These are phyloP conservation scores for Moesziomyces globuligerus DNA, from an alignment of 1,284 basidiomycete species.

Conservation along the genomic window DNA sequence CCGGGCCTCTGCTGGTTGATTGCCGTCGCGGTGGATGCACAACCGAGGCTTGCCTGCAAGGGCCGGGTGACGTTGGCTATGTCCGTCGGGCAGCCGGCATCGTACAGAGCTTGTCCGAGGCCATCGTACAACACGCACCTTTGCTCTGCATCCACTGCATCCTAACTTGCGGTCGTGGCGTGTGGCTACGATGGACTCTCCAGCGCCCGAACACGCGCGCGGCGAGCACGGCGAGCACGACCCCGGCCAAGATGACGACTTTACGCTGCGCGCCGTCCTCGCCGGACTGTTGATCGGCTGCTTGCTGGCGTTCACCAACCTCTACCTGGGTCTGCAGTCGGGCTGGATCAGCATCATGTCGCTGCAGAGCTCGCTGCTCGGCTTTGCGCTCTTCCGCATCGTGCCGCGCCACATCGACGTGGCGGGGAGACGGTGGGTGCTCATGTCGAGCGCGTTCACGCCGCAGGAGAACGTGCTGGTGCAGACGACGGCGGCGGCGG, in stretches of 20 bases:
- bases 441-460: slow-evolving; percentile 73
- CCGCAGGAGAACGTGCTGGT: slow-evolving; percentile 88
- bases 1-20: neutral
- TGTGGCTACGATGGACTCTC: too few relatives aligned
- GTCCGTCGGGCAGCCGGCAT: too few relatives aligned
- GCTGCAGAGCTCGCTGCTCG: slow-evolving; percentile 88
- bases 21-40: neutral
- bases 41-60: neutral
- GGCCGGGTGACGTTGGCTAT: neutral
- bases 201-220: too few relatives aligned
- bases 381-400: slow-evolving; percentile 82
- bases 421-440: slow-evolving; percentile 16
- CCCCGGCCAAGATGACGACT: slow-evolving; percentile 22
- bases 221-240: neutral
- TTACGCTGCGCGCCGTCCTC: slow-evolving; percentile 69
- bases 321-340: slow-evolving; percentile 80
- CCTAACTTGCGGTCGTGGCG: too few relatives aligned
- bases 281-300: slow-evolving; percentile 78
- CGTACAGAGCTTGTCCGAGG: too few relatives aligned
- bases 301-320: slow-evolving; percentile 79
- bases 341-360: slow-evolving; percentile 91
- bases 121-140: too few relatives aligned
- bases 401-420: slow-evolving; percentile 67
- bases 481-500: slow-evolving; percentile 91
- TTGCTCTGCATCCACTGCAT: too few relatives aligned